phyloP scores from a whole-genome alignment of 2,329 filamentous ascomycete genomes.

The Huntiella decipiens region DNA sequence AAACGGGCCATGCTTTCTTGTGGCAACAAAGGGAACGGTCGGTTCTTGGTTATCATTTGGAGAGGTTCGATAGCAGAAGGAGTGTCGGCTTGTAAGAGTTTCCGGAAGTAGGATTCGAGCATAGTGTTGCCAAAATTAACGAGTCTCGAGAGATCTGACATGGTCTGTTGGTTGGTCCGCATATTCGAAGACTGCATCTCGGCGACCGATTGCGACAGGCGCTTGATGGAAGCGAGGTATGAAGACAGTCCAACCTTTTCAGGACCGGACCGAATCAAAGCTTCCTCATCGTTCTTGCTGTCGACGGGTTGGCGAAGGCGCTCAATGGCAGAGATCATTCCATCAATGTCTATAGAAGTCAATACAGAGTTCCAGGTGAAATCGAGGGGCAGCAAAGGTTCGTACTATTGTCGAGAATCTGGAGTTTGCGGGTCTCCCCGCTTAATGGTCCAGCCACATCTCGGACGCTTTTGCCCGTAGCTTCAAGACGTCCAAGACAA shows the following conservation, averaged over 20 bases:
- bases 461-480: slow-evolving; percentile 74
- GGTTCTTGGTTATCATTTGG: slow-evolving; percentile 80
- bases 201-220: slow-evolving; percentile 63
- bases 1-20: slow-evolving; percentile 59
- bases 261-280: slow-evolving; percentile 74
- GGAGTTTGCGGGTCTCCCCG: slow-evolving; percentile 75
- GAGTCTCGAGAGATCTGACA: slow-evolving; percentile 58
- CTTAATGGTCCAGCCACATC: slow-evolving; percentile 86
- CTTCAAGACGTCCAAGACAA: slow-evolving; percentile 65
- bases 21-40: slow-evolving; percentile 62
- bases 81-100: slow-evolving; percentile 55
- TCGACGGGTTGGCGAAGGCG: slow-evolving; percentile 78
- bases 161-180: slow-evolving; percentile 76
- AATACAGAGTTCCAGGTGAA: background rate
- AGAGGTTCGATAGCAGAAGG: slow-evolving; percentile 69
- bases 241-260: slow-evolving; percentile 63
- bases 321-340: slow-evolving; percentile 71
- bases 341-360: slow-evolving; percentile 51
- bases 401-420: slow-evolving; percentile 65
- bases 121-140: slow-evolving; percentile 64
- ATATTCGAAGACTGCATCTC: slow-evolving; percentile 84
- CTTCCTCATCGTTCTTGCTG: slow-evolving; percentile 78
- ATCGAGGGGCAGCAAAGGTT: slow-evolving; percentile 8
- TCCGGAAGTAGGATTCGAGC: slow-evolving; percentile 68
- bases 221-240: slow-evolving; percentile 78